These are phyloP conservation scores for Zanthoxylum bungeanum DNA, from an alignment of 345 rosid genomes.

Conservation along the genomic window DNA sequence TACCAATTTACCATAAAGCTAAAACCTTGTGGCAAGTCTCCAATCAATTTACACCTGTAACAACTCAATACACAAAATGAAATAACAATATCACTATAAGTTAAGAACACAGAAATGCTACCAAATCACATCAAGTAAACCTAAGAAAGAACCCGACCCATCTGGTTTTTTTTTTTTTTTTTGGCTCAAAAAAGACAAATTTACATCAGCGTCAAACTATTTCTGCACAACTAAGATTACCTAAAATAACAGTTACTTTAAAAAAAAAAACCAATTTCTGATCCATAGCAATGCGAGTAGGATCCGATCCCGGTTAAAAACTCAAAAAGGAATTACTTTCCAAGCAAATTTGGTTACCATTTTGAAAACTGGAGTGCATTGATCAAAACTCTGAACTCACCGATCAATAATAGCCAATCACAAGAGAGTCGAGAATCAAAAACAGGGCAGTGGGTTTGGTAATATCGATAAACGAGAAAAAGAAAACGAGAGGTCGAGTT, in stretches of 20 bases:
- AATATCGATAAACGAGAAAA: not conserved
- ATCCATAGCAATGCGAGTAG: slow-evolving; percentile 6
- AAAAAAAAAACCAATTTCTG: not conserved
- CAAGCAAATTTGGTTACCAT: not conserved
- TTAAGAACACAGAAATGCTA: slow-evolving; percentile 2
- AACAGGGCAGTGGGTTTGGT: not conserved
- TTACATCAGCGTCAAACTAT: slow-evolving; percentile 8
- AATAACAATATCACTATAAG: not conserved
- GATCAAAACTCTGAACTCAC: slow-evolving; percentile 13
- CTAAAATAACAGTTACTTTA: not conserved
- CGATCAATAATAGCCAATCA: not conserved
- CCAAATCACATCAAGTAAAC: slow-evolving; percentile 1
- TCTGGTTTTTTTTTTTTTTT: not conserved
- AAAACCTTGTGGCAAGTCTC: not conserved
- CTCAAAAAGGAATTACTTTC: too few relatives aligned
- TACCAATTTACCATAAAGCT: not conserved
- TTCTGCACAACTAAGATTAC: slow-evolving; percentile 6
- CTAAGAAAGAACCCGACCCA: not conserved
- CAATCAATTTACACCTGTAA: slow-evolving; percentile 5
- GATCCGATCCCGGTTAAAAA: slow-evolving; percentile 18
- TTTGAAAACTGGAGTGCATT: too few relatives aligned
- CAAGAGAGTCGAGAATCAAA: too few relatives aligned
- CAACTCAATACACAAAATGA: too few relatives aligned
- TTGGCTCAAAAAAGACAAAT: not conserved
- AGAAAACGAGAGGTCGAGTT: not conserved